Percentiles rank a stretch among this genome's conserved stretches.
Evolutionary conservation across 108 stramenopile species (phyloP).

Genomic region (Cyclotella kingstonii): DNA sequence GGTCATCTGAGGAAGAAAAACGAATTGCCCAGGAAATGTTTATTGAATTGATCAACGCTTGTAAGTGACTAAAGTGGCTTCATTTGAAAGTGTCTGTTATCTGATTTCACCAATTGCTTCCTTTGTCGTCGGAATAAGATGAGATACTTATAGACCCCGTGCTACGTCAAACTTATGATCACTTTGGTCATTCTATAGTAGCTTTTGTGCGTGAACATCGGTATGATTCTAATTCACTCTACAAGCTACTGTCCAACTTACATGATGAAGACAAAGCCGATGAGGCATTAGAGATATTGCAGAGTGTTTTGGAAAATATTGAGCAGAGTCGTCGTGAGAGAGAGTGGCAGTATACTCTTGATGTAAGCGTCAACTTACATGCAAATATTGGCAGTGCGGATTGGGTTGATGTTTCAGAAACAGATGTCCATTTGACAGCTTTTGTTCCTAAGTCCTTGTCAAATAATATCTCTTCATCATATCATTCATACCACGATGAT

Average conservation of each 20-base stretch:
- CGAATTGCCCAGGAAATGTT: slow-evolving; percentile 37
- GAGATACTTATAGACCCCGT: slow-evolving; percentile 33
- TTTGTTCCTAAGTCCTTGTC: slow-evolving; percentile 8
- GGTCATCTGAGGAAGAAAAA: slow-evolving; percentile 16
- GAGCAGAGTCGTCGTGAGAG: slow-evolving; percentile 2
- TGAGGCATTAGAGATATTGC: slow-evolving; percentile 26
- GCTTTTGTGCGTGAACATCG: slow-evolving; percentile 28
- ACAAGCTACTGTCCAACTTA: slow-evolving; percentile 14
- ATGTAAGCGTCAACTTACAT: slow-evolving; percentile 26
- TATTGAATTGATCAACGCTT: slow-evolving; percentile 34
- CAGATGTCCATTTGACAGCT: slow-evolving; percentile 20
- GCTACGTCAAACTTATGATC: slow-evolving; percentile 44
- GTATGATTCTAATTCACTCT: slow-evolving; percentile 24
- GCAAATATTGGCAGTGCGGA: not conserved
- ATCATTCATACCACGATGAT: not conserved
- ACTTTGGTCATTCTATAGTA: slow-evolving; percentile 33
- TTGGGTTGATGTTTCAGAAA: slow-evolving; percentile 23
- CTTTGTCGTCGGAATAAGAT: slow-evolving; percentile 2
- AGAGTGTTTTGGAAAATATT: slow-evolving; percentile 12
- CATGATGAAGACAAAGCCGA: slow-evolving; percentile 22
- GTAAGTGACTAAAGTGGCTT: slow-evolving; percentile 10
- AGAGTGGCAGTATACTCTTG: slow-evolving; percentile 24
- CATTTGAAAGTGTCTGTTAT: not conserved
- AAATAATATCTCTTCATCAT: not conserved
- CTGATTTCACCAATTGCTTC: not conserved